Evolutionary conservation across 371 early-diverging fungal genomes (phyloP).

Genomic region (Saksenaea vasiformis): DNA sequence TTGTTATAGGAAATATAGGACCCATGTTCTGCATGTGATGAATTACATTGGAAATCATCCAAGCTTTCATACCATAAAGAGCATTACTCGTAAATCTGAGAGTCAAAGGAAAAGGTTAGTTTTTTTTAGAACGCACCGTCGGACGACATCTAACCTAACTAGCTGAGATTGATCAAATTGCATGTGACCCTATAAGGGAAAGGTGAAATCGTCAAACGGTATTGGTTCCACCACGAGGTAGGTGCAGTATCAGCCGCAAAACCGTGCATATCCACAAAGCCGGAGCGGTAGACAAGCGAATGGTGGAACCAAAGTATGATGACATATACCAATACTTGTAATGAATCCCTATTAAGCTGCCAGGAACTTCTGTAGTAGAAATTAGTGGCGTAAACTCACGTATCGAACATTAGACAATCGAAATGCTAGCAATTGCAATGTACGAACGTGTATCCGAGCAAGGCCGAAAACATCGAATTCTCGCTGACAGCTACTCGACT

Average conservation of each 20-base stretch:
- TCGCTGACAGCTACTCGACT: no score
- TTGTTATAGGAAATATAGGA: background rate
- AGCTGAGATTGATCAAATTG: background rate
- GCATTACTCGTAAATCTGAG: background rate
- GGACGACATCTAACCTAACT: background rate
- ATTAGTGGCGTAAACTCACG: background rate
- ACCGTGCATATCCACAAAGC: conserved; percentile 16
- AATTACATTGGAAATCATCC: background rate
- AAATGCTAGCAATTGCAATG: no score
- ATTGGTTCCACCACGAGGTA: conserved; percentile 16
- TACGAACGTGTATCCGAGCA: no score
- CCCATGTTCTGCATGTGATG: conserved; percentile 6
- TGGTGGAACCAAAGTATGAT: background rate
- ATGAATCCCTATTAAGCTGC: background rate
- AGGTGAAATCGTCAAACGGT: conserved; percentile 15
- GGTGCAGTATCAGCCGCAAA: conserved; percentile 17
- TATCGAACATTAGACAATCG: no score
- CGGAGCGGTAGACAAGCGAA: conserved; percentile 11
- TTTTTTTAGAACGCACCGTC: background rate
- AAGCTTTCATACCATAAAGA: background rate
- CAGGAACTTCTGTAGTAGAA: conserved; percentile 13
- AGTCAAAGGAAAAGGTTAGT: background rate
- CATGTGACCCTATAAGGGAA: conserved; percentile 18
- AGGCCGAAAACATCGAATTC: no score
- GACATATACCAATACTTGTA: background rate